Evolutionary conservation across 768 basidiomycete species (phyloP).

Genomic region (Suillus subalutaceus): DNA sequence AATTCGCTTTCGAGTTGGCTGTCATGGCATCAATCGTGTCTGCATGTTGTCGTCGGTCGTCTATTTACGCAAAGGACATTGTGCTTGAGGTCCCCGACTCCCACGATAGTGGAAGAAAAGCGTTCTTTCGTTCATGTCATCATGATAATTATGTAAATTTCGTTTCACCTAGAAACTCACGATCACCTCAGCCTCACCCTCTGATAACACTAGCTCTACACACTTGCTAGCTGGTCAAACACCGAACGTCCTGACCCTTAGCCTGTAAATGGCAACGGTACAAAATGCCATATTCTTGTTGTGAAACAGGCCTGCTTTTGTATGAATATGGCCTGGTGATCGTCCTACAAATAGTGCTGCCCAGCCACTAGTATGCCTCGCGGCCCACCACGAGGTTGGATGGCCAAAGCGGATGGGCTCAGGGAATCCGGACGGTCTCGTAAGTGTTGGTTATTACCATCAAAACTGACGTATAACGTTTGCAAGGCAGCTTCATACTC

Average conservation of each 20-base stretch:
- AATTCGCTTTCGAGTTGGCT: no score
- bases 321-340: neutral
- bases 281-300: neutral
- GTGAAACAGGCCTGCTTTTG: constrained; percentile 4
- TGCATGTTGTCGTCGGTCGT: no score
- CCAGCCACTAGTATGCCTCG: constrained; percentile 5
- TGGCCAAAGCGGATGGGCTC: constrained; percentile 2
- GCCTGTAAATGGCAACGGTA: neutral
- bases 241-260: neutral
- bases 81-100: no score
- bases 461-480: constrained; percentile 1
- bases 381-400: constrained; percentile 1
- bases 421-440: neutral
- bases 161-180: no score
- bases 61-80: no score
- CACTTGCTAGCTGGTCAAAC: neutral
- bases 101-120: no score
- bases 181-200: neutral
- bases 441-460: neutral
- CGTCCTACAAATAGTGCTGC: neutral
- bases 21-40: no score
- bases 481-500: neutral
- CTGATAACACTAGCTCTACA: neutral
- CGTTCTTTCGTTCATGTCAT: no score
- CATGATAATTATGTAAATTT: no score